phyloP scores from a whole-genome alignment of 1,139 yeast species.

The Candida frijolesensis region DNA sequence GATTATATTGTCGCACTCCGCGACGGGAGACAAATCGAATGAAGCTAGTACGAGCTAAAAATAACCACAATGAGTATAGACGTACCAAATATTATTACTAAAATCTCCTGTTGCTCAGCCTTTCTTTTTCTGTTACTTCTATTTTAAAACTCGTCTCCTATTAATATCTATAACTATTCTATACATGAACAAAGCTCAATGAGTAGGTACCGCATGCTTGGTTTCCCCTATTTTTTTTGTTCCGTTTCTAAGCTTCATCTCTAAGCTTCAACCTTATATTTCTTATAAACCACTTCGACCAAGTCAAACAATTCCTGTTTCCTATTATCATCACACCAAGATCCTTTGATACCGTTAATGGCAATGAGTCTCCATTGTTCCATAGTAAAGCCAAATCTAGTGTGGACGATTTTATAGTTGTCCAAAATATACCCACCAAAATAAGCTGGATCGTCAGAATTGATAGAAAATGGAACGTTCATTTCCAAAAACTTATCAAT shows the following conservation, averaged over 20 bases:
- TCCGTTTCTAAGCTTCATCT: background rate
- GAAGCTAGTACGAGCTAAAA: no score
- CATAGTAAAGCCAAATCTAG: slow-evolving; percentile 59
- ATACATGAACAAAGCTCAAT: no score
- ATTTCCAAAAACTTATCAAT: slow-evolving; percentile 57
- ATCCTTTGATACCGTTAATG: slow-evolving; percentile 63
- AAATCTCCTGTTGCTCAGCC: no score
- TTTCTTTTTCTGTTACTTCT: no score
- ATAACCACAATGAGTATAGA: no score
- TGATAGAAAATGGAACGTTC: slow-evolving; percentile 71
- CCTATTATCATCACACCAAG: slow-evolving; percentile 62
- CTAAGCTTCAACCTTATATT: slow-evolving; percentile 27
- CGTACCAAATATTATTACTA: no score
- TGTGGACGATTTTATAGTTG: slow-evolving; percentile 67
- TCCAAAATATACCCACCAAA: slow-evolving; percentile 82
- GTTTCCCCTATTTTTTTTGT: background rate
- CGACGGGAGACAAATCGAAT: no score
- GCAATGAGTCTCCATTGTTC: slow-evolving; percentile 63
- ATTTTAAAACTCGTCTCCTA: no score
- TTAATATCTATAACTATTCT: no score
- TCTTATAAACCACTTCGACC: slow-evolving; percentile 50
- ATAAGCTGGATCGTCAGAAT: slow-evolving; percentile 86
- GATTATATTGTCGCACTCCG: no score
- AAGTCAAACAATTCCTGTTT: slow-evolving; percentile 46
- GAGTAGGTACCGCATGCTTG: no score